Evolutionary conservation across 2,329 filamentous ascomycete species (phyloP), one percentile per base, ranked within the genome.

Genomic region (Bertia moriformis): DNA sequence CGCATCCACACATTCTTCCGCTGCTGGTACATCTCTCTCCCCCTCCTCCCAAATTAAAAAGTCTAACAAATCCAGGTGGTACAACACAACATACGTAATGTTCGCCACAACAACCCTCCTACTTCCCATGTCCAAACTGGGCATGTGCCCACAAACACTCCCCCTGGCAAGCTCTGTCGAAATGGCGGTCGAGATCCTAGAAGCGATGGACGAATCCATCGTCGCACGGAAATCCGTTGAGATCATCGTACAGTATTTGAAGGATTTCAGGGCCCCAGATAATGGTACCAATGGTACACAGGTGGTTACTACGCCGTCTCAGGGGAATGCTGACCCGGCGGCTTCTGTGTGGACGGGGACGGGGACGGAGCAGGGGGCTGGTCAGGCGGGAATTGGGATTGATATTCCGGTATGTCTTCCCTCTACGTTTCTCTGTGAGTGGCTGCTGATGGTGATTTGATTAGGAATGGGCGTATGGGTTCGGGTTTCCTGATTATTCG

Each of bases 81-180:
- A 63, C 39, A 62, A 63, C 42, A 54, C 56, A 32, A 61, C 58
- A 0, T 63, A 61, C 36, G 51, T 60, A 3, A 56, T 59, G 46
- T 60, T 60, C 39, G 59, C 58, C 22, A 56, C 53, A 18, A 54
- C 52, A 3, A 57, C 58, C 1, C 50, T 62, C 18, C 51, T 59
- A 15, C 51, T 57, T 3, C 52, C 54, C 22, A 51, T 56, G 45
- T 54, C 50, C 18, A 52, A 49, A 39, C 42, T 53, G 13, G 49
- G 52, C 19, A 47, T 49, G 42, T 49, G 50, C 33, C 37, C 45
- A 3, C 50, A 51, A 29, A 51, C 54, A n/a, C 46, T 50, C 35
- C 47, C 48, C 1, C 39, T 55, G 4, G 46, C 50, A 19, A 44
- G 43, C 4, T 51, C 48, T 27, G 53, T 61, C 20, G 53, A 61